Conservation (phyloP, 371 early-diverging fungal genomes). For the Mucor piriformis region DNA sequence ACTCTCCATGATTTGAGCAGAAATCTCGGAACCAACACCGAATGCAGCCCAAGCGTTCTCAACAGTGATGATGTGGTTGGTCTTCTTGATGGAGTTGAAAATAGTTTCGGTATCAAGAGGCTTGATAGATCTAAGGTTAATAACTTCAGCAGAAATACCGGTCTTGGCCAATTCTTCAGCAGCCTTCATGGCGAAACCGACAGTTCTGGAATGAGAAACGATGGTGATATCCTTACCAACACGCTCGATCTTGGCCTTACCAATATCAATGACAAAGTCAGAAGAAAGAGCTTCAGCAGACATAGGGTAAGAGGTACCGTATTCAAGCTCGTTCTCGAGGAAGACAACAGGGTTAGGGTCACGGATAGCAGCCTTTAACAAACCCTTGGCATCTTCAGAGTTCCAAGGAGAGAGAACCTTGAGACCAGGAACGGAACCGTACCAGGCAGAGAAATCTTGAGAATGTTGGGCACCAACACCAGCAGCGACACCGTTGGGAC, state of each 20-base stretch:
- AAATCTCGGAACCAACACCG: constrained; percentile 97
- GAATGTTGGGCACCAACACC: constrained; percentile 99
- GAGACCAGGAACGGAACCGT: constrained; percentile 97
- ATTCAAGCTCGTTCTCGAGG: constrained; percentile 99
- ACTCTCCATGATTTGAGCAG: constrained; percentile 94
- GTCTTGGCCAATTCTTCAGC: constrained; percentile 86
- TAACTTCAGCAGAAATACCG: constrained; percentile 89
- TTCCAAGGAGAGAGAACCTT: constrained; percentile 99
- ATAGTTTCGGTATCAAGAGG: constrained; percentile 97
- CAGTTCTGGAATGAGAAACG: constrained; percentile 93
- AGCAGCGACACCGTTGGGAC: constrained; percentile 98
- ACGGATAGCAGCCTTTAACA: constrained; percentile 96
- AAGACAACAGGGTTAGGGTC: constrained; percentile 99
- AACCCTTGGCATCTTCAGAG: constrained; percentile 98
- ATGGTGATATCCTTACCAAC: constrained; percentile 94
- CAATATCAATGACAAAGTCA: constrained; percentile 93
- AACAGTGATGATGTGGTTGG: constrained; percentile 96
- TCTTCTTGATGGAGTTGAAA: constrained; percentile 94
- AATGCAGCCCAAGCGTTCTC: constrained; percentile 98
- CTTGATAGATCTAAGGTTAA: constrained; percentile 98
- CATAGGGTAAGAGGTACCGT: constrained; percentile 89
- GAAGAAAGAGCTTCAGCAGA: constrained; percentile 78
- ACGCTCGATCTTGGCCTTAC: constrained; percentile 96
- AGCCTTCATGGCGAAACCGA: constrained; percentile 91
- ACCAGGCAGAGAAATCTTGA: constrained; percentile 98